These are phyloP conservation scores for Schizopora paradoxa DNA, from an alignment of 1,284 basidiomycete species.

Conservation along the genomic window DNA sequence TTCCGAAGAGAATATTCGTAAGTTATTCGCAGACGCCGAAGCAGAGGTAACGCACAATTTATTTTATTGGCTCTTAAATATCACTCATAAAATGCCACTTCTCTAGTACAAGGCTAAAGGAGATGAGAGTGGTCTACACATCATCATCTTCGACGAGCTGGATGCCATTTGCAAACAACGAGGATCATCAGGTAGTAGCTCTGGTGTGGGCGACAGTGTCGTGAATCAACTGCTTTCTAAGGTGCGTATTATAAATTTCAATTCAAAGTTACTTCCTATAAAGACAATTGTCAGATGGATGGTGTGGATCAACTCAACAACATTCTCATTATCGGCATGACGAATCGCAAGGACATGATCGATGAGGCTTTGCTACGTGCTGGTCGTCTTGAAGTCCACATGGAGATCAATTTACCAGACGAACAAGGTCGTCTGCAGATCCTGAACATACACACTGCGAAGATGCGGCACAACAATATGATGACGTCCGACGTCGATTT, in stretches of 20 bases:
- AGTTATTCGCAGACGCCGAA: slow-evolving; percentile 96
- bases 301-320: slow-evolving; percentile 99
- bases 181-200: slow-evolving; percentile 85
- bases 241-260: slow-evolving; percentile 34
- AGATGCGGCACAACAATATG: slow-evolving; percentile 90
- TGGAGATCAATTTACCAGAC: slow-evolving; percentile 98
- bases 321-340: slow-evolving; percentile 99
- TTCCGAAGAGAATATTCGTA: slow-evolving; percentile 98
- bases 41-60: slow-evolving; percentile 64
- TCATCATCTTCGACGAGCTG: slow-evolving; percentile 99
- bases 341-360: slow-evolving; percentile 98
- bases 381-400: slow-evolving; percentile 99
- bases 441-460: slow-evolving; percentile 90
- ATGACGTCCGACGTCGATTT: slow-evolving; percentile 90
- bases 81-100: slow-evolving; percentile 6
- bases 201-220: slow-evolving; percentile 96
- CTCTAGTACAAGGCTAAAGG: slow-evolving; percentile 93
- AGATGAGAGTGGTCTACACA: slow-evolving; percentile 97
- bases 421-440: slow-evolving; percentile 93
- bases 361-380: slow-evolving; percentile 97
- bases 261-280: slow-evolving; percentile 2
- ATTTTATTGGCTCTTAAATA: background rate
- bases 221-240: slow-evolving; percentile 99
- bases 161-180: slow-evolving; percentile 99
- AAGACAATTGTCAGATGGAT: slow-evolving; percentile 74